Conservation (phyloP, 2,329 filamentous ascomycete genomes). For the Phymatotrichopsis omnivora region DNA sequence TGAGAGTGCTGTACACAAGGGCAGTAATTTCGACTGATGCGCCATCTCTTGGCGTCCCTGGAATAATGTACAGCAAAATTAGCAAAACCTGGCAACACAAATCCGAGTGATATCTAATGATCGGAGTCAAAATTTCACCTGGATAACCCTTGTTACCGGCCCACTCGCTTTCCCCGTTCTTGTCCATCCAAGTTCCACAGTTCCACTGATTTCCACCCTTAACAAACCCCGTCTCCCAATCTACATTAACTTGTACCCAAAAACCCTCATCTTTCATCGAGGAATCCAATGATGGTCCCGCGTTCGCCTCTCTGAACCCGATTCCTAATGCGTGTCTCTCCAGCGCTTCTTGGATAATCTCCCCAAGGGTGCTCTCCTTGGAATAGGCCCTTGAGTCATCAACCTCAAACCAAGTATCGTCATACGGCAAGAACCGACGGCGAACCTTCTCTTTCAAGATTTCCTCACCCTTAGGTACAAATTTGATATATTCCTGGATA, state of each 20-base stretch:
- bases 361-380: slow-evolving; percentile 67
- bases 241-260: slow-evolving; percentile 71
- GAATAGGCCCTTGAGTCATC: slow-evolving; percentile 81
- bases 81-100: neutral
- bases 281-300: slow-evolving; percentile 73
- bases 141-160: slow-evolving; percentile 88
- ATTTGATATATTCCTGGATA: slow-evolving; percentile 82
- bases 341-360: slow-evolving; percentile 85
- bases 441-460: slow-evolving; percentile 68
- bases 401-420: slow-evolving; percentile 84
- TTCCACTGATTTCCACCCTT: slow-evolving; percentile 92
- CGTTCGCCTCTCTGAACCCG: slow-evolving; percentile 89
- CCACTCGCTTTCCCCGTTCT: slow-evolving; percentile 96
- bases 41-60: slow-evolving; percentile 82
- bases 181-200: slow-evolving; percentile 99
- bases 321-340: slow-evolving; percentile 85
- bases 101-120: neutral
- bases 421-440: slow-evolving; percentile 83
- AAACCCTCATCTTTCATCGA: slow-evolving; percentile 93
- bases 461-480: slow-evolving; percentile 64
- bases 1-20: slow-evolving; percentile 77
- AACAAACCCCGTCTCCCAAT: slow-evolving; percentile 83
- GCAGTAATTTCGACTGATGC: slow-evolving; percentile 93
- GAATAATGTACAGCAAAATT: neutral
- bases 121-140: slow-evolving; percentile 34